A percentile compares a stretch with the other conserved stretches of the same genome.
Conservation (phyloP, 1,284 basidiomycete species). For the Coniferiporia sulphurascens region DNA sequence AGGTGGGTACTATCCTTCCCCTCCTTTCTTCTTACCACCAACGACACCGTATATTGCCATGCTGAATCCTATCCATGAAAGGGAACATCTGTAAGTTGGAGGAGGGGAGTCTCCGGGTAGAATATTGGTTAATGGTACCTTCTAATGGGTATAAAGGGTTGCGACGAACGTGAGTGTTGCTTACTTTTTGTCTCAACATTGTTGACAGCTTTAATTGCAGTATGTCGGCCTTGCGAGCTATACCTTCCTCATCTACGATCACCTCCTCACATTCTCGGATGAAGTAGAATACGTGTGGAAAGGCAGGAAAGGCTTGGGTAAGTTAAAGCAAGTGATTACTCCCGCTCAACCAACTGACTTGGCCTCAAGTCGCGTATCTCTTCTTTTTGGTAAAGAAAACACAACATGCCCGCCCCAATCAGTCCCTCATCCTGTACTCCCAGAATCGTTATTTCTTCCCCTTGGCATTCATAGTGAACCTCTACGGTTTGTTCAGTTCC, state of each 20-base stretch:
- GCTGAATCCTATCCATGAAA: not conserved
- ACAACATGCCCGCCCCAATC: too few relatives aligned
- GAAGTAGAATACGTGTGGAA: conserved; percentile 18
- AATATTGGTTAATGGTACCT: too few relatives aligned
- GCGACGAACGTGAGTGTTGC: conserved; percentile 11
- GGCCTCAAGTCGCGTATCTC: conserved; percentile 10
- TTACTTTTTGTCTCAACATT: not conserved
- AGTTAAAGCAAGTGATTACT: not conserved
- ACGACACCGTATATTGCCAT: not conserved
- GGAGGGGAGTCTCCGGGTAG: not conserved
- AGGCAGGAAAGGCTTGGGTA: conserved; percentile 10
- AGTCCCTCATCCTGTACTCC: not conserved
- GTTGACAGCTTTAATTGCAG: not conserved
- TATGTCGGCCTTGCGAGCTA: conserved; percentile 17
- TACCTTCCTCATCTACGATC: conserved; percentile 14
- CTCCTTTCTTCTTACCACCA: not conserved
- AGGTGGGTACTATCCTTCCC: not conserved
- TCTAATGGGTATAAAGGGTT: not conserved
- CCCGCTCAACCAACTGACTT: not conserved
- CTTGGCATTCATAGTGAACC: conserved; percentile 15
- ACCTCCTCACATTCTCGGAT: conserved; percentile 15
- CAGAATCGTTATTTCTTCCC: conserved; percentile 18
- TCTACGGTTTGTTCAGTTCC: conserved; percentile 6
- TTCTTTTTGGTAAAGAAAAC: conserved; percentile 12
- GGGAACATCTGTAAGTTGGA: not conserved